phyloP scores from a whole-genome alignment of 2,329 filamentous ascomycete species.

The Chlorencoelia australis region DNA sequence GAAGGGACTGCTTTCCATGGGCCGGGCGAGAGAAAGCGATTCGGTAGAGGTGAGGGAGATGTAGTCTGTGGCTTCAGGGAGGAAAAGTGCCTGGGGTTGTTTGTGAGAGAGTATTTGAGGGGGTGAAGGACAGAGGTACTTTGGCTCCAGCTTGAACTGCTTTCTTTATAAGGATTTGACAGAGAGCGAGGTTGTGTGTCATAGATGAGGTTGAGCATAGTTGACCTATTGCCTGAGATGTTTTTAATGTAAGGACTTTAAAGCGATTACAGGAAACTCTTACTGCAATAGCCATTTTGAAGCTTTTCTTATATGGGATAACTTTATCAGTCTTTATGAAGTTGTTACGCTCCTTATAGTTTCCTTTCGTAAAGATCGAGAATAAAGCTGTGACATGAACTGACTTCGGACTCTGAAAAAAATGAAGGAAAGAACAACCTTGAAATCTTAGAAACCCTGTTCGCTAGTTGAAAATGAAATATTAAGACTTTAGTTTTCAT shows the following conservation, averaged over 20 bases:
- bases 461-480: too few species aligned
- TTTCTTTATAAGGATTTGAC: conserved; percentile 58
- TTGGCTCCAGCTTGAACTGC: conserved; percentile 70
- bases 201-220: conserved; percentile 77
- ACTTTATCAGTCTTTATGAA: too few species aligned
- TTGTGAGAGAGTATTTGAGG: not conserved
- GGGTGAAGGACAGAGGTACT: conserved; percentile 36
- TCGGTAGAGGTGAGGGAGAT: conserved; percentile 61
- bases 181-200: conserved; percentile 70
- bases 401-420: too few species aligned
- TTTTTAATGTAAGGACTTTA: too few species aligned
- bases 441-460: too few species aligned
- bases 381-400: too few species aligned
- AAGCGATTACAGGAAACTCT: not conserved
- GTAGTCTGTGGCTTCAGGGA: conserved; percentile 67
- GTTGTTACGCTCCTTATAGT: too few species aligned
- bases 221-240: conserved; percentile 77
- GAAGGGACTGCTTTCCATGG: conserved; percentile 59
- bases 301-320: too few species aligned
- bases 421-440: too few species aligned
- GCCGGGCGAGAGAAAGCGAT: conserved; percentile 59
- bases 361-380: too few species aligned
- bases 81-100: conserved; percentile 59
- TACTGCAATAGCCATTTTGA: conserved; percentile 6
- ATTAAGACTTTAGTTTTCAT: too few species aligned